A percentile compares a stretch with the other conserved stretches of the same genome.
Conservation (phyloP, 2,329 filamentous ascomycete genomes). For the Paecilomyces dactylethromorphus region DNA sequence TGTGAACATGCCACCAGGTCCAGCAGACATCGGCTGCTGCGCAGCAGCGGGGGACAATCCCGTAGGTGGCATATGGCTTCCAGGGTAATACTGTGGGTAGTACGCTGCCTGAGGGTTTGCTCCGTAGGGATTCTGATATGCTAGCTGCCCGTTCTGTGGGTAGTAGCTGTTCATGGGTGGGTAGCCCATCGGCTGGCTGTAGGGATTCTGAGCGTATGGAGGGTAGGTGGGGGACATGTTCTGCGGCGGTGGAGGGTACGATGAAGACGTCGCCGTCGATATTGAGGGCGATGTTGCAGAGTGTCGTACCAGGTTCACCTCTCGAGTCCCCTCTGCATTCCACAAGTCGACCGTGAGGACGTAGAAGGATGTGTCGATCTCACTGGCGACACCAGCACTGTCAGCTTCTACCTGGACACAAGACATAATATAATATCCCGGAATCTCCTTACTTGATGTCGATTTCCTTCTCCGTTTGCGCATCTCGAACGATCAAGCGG, state of each 20-base stretch:
- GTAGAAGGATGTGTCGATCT: slow-evolving; percentile 63
- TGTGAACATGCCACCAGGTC: slow-evolving; percentile 79
- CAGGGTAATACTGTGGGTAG: slow-evolving; percentile 25
- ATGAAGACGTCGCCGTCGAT: slow-evolving; percentile 70
- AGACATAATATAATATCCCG: background rate
- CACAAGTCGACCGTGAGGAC: slow-evolving; percentile 65
- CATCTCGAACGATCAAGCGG: slow-evolving; percentile 70
- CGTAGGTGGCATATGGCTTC: slow-evolving; percentile 25
- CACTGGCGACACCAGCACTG: slow-evolving; percentile 37
- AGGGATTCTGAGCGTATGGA: slow-evolving; percentile 27
- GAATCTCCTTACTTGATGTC: slow-evolving; percentile 63
- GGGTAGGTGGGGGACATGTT: slow-evolving; percentile 29
- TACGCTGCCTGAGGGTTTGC: slow-evolving; percentile 21
- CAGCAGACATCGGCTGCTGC: slow-evolving; percentile 31
- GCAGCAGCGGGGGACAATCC: slow-evolving; percentile 31
- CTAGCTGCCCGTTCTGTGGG: slow-evolving; percentile 16
- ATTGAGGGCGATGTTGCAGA: slow-evolving; percentile 67
- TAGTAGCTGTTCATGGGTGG: slow-evolving; percentile 33
- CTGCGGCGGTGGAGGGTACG: slow-evolving; percentile 55
- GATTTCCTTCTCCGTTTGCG: slow-evolving; percentile 68
- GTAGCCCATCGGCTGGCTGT: slow-evolving; percentile 33
- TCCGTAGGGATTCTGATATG: slow-evolving; percentile 29
- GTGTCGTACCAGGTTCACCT: slow-evolving; percentile 64
- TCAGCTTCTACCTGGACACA: slow-evolving; percentile 7
- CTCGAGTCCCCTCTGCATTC: slow-evolving; percentile 52